Evolutionary conservation across 2,329 filamentous ascomycete genomes (phyloP).

Genomic region (Grosmannia huntii): DNA sequence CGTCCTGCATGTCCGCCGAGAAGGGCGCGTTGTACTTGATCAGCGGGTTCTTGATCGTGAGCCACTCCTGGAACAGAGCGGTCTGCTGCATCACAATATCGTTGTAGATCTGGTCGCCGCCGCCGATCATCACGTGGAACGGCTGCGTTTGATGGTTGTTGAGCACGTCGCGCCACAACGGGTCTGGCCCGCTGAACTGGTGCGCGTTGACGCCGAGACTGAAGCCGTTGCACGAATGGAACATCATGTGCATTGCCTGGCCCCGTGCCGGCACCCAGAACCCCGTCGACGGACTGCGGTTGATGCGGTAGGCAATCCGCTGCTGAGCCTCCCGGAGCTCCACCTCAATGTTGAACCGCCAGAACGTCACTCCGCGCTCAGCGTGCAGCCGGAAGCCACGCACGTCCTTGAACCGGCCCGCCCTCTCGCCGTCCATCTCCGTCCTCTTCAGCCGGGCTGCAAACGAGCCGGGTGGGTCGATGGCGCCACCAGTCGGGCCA

Average conservation of each 20-base stretch:
- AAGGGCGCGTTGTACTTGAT: constrained; percentile 73
- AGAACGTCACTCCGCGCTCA: constrained; percentile 85
- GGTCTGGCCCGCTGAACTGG: constrained; percentile 81
- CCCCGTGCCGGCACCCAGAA: constrained; percentile 88
- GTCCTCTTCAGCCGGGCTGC: constrained; percentile 38
- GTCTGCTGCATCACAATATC: constrained; percentile 70
- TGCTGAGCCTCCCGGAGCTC: constrained; percentile 69
- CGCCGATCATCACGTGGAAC: constrained; percentile 97
- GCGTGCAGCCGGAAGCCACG: constrained; percentile 69
- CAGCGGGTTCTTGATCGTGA: constrained; percentile 63
- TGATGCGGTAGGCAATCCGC: constrained; percentile 90
- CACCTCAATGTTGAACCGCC: constrained; percentile 91
- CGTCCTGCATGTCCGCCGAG: constrained; percentile 68
- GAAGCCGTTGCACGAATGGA: constrained; percentile 96
- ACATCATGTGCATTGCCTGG: constrained; percentile 97
- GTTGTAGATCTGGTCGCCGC: constrained; percentile 95
- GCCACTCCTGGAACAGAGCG: constrained; percentile 69
- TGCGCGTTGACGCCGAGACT: constrained; percentile 66
- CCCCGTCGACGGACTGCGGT: constrained; percentile 71
- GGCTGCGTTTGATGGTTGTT: constrained; percentile 83
- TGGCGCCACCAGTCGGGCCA: constrained; percentile 14
- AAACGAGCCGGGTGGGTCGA: constrained; percentile 40
- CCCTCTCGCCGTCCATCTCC: constrained; percentile 62
- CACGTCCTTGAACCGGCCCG: constrained; percentile 72
- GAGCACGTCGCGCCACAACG: constrained; percentile 90